These are phyloP conservation scores for Agastache rugosa DNA, from an alignment of 257 asterid genomes.

Conservation along the genomic window DNA sequence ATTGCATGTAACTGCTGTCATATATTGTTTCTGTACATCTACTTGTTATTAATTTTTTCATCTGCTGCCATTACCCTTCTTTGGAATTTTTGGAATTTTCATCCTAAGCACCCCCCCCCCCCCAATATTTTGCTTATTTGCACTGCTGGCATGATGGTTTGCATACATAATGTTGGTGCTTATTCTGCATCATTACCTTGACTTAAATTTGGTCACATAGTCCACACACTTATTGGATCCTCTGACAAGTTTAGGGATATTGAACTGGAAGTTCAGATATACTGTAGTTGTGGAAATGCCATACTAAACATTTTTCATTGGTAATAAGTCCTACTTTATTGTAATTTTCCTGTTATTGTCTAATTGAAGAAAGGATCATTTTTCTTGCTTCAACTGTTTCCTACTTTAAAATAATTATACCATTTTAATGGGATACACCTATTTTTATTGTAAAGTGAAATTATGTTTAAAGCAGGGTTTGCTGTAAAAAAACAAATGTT, in stretches of 20 bases:
- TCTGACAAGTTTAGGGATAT: neutral
- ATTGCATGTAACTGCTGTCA: conserved; percentile 1
- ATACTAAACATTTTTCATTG: neutral
- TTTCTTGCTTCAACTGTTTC: neutral
- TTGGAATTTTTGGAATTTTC: neutral
- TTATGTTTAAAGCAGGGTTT: neutral
- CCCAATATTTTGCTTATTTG: too few relatives aligned
- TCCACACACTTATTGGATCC: neutral
- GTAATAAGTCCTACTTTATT: neutral
- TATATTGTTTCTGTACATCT: neutral
- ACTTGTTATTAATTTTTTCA: neutral
- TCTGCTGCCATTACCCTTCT: neutral
- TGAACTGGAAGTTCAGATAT: neutral
- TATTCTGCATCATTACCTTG: too few relatives aligned
- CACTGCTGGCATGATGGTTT: too few relatives aligned
- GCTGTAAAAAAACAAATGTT: neutral
- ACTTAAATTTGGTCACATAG: neutral
- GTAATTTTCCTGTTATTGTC: neutral
- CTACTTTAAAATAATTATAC: neutral
- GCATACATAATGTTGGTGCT: too few relatives aligned
- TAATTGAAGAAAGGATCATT: neutral
- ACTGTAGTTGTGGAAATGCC: neutral
- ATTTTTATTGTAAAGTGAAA: neutral
- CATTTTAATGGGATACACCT: neutral
- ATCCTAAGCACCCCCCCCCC: too few relatives aligned